Percentiles rank a stretch among this genome's conserved stretches.
phyloP scores from a whole-genome alignment of 495 filamentous ascomycete genomes.

The Penicillium verhagenii region DNA sequence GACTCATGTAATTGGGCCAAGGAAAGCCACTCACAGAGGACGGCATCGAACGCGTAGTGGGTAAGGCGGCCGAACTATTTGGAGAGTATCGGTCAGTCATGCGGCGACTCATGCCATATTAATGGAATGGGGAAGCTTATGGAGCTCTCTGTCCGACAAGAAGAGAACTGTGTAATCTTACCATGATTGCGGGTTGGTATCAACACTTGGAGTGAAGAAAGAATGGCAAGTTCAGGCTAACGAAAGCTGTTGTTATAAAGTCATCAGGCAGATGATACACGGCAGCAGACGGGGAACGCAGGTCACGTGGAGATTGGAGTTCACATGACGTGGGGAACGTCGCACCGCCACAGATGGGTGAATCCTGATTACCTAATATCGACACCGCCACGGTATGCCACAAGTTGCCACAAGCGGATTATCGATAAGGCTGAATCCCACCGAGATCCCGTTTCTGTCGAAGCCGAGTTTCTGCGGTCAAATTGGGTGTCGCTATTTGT shows the following conservation, averaged over 20 bases:
- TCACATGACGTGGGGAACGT: constrained; percentile 29
- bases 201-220: neutral
- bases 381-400: neutral
- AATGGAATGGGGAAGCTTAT: neutral
- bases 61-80: constrained; percentile 84
- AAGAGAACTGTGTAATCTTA: constrained; percentile 4
- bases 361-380: neutral
- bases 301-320: constrained; percentile 21
- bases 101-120: neutral
- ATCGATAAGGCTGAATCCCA: constrained; percentile 29
- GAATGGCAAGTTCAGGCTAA: neutral
- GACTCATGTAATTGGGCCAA: neutral
- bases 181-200: constrained; percentile 17
- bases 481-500: constrained; percentile 33
- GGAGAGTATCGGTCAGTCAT: constrained; percentile 1
- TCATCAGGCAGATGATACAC: constrained; percentile 11
- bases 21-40: constrained; percentile 64
- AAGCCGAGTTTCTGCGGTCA: constrained; percentile 2
- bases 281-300: constrained; percentile 16
- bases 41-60: constrained; percentile 96
- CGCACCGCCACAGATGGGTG: neutral
- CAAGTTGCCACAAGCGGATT: no score
- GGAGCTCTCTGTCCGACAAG: neutral
- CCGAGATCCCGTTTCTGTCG: constrained; percentile 26
- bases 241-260: neutral